A percentile compares a stretch with the other conserved stretches of the same genome.
These are phyloP conservation scores for Phenoliferia sp. DNA, from an alignment of 1,284 basidiomycete species.

Conservation along the genomic window DNA sequence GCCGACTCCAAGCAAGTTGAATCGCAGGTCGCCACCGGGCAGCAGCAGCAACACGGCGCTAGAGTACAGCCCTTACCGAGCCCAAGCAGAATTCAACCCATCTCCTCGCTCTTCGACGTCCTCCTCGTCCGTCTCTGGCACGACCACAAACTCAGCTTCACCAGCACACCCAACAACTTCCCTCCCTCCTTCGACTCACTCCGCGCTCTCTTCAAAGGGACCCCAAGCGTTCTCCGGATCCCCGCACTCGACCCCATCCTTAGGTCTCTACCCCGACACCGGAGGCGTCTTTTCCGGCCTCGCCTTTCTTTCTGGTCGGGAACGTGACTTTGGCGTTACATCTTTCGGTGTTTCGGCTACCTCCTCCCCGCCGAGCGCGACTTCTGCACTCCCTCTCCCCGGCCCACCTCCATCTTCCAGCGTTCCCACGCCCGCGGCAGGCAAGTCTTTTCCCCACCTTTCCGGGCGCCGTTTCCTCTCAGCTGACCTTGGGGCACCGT, in stretches of 20 bases:
- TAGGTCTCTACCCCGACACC: conserved; percentile 46
- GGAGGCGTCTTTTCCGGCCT: not conserved
- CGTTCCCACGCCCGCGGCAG: conserved; percentile 1
- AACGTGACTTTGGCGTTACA: not conserved
- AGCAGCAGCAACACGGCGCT: no score
- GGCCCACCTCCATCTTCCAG: not conserved
- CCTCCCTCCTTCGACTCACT: not conserved
- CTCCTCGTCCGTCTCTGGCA: conserved; percentile 33
- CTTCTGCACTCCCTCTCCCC: not conserved
- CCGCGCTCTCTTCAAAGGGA: not conserved
- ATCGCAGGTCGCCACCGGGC: not conserved
- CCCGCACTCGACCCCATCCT: not conserved
- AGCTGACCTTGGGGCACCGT: not conserved
- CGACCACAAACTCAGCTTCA: conserved; percentile 6
- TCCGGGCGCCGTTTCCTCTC: not conserved
- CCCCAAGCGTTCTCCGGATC: not conserved
- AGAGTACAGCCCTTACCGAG: not conserved
- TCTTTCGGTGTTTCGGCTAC: not conserved
- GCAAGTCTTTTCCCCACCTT: not conserved
- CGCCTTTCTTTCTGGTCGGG: not conserved
- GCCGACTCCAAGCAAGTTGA: not conserved
- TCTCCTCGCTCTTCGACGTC: conserved; percentile 66
- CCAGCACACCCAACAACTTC: not conserved
- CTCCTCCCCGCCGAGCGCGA: not conserved
- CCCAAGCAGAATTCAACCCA: not conserved